phyloP scores from a whole-genome alignment of 805 yeast species.

The Debaryomyces maramus region DNA sequence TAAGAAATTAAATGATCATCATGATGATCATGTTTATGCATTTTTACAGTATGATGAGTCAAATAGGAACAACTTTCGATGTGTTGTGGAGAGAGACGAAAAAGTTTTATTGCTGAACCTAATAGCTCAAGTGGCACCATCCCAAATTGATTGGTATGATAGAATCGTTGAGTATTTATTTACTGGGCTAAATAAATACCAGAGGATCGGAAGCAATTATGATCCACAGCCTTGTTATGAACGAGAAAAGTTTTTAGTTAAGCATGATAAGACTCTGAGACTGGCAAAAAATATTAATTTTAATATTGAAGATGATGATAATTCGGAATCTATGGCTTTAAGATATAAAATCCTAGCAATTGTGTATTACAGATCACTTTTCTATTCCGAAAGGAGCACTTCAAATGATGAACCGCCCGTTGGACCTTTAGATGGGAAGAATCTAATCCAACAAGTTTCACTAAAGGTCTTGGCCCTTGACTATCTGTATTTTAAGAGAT shows the following conservation, averaged over 20 bases:
- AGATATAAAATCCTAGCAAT: conserved; percentile 22
- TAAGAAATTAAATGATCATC: background rate
- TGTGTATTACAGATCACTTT: conserved; percentile 18
- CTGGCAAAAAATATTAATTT: conserved; percentile 10
- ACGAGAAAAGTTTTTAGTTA: conserved; percentile 23
- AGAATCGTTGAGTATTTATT: conserved; percentile 27
- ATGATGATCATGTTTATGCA: background rate
- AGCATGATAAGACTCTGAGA: conserved; percentile 16
- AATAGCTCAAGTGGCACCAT: conserved; percentile 22
- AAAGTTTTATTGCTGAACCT: conserved; percentile 15
- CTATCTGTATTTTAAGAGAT: conserved; percentile 12
- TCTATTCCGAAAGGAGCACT: conserved; percentile 6
- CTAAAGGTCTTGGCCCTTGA: conserved; percentile 11
- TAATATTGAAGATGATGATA: conserved; percentile 19
- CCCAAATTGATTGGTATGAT: conserved; percentile 28
- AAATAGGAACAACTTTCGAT: background rate
- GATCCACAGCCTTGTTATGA: conserved; percentile 12
- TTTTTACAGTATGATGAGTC: background rate
- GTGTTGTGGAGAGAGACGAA: conserved; percentile 2
- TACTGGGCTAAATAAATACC: conserved; percentile 21
- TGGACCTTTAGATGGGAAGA: no score
- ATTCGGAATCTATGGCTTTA: conserved; percentile 26
- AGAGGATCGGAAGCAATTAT: conserved; percentile 7
- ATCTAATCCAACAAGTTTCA: conserved; percentile 12
- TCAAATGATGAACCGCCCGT: conserved; percentile 4